Conservation (phyloP, 805 yeast genomes). For the Hanseniaspora vineae region DNA sequence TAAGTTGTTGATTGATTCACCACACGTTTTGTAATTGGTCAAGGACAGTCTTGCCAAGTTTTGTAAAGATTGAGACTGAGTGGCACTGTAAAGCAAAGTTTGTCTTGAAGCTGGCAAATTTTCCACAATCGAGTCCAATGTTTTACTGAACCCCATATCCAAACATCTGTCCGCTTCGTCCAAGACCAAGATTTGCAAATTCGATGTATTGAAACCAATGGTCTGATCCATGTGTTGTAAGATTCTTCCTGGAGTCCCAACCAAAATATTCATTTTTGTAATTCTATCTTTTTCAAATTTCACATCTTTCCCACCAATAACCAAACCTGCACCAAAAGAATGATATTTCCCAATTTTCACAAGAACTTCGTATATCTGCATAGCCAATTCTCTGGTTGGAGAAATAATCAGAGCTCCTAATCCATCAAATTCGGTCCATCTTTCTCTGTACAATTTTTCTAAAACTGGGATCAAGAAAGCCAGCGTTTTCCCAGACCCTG, state of each 20-base stretch:
- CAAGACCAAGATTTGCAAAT: constrained; percentile 64
- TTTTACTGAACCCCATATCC: constrained; percentile 85
- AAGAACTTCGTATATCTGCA: constrained; percentile 80
- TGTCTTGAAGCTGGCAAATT: constrained; percentile 74
- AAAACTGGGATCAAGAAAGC: constrained; percentile 76
- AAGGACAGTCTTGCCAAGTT: constrained; percentile 66
- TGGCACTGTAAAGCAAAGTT: constrained; percentile 76
- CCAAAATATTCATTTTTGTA: constrained; percentile 63
- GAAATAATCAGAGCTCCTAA: constrained; percentile 81
- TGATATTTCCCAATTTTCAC: constrained; percentile 67
- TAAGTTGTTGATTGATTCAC: constrained; percentile 43
- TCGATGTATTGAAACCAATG: constrained; percentile 60
- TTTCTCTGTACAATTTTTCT: constrained; percentile 52
- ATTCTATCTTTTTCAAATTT: constrained; percentile 71
- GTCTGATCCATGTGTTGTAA: constrained; percentile 88
- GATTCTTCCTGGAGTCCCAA: constrained; percentile 87
- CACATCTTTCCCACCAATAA: constrained; percentile 88
- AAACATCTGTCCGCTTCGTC: constrained; percentile 90
- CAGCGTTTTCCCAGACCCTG: constrained; percentile 77
- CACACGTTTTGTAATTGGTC: constrained; percentile 34
- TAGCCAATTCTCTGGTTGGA: constrained; percentile 85
- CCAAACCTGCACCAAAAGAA: constrained; percentile 75
- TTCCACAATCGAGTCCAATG: constrained; percentile 66
- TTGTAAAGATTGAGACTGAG: constrained; percentile 70
- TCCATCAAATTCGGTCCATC: constrained; percentile 77